A percentile compares a stretch with the other conserved stretches of the same genome.
Evolutionary conservation across 108 stramenopile species (phyloP).

Genomic region (Nannochloropsis granulata): DNA sequence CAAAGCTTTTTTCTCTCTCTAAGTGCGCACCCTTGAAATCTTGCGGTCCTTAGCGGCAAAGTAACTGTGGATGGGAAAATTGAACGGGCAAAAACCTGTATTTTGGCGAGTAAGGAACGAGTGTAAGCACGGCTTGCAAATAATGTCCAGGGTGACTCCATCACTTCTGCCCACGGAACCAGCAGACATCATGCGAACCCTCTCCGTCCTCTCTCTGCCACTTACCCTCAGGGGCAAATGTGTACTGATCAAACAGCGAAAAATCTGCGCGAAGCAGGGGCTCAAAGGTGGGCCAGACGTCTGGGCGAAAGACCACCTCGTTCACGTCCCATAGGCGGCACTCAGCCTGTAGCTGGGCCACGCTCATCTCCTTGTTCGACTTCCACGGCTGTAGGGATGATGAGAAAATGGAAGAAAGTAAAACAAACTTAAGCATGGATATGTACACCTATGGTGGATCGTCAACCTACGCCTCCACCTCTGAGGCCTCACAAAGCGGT

Average conservation of each 20-base stretch:
- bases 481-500: too few relatives aligned
- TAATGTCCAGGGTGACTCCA: neutral
- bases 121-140: too few relatives aligned
- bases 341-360: neutral
- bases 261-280: neutral
- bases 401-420: neutral
- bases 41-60: neutral
- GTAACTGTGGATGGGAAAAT: neutral
- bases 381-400: neutral
- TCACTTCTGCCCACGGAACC: neutral
- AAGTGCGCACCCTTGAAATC: neutral
- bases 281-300: neutral
- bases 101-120: neutral
- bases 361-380: neutral
- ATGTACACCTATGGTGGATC: too few relatives aligned
- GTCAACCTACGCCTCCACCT: too few relatives aligned
- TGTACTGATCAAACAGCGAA: neutral
- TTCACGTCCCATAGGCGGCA: neutral
- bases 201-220: too few relatives aligned
- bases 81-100: neutral
- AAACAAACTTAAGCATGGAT: neutral
- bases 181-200: too few relatives aligned
- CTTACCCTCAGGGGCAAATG: neutral
- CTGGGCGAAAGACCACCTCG: neutral
- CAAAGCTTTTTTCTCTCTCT: neutral